phyloP scores from a whole-genome alignment of 2,329 filamentous ascomycete genomes.

The Curvularia eragrostidis region DNA sequence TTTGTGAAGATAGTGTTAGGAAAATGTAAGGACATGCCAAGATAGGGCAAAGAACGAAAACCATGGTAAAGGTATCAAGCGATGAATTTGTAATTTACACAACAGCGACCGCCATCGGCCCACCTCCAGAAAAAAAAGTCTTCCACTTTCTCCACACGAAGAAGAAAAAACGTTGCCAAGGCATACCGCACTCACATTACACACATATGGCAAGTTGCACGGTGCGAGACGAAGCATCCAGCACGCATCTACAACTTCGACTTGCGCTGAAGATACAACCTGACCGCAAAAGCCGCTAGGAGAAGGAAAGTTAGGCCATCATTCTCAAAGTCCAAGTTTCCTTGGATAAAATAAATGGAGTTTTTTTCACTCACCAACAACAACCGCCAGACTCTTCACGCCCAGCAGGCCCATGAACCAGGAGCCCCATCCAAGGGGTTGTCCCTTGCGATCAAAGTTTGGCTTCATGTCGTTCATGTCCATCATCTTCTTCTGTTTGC shows the following conservation, averaged over 20 bases:
- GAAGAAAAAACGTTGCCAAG: not conserved
- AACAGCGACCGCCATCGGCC: too few relatives aligned
- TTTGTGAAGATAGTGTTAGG: too few relatives aligned
- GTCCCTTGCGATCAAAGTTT: constrained; percentile 66
- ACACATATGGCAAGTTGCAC: not conserved
- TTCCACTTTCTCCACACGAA: not conserved
- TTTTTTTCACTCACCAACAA: constrained; percentile 41
- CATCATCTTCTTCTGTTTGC: constrained; percentile 61
- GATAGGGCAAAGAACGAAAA: not conserved
- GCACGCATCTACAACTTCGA: constrained; percentile 6
- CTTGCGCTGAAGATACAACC: constrained; percentile 13
- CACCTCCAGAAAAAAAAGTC: not conserved
- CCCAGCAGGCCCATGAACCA: constrained; percentile 45
- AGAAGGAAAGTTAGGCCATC: constrained; percentile 5
- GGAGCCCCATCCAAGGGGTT: constrained; percentile 38
- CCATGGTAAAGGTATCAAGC: not conserved
- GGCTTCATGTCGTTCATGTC: constrained; percentile 61
- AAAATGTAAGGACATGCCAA: not conserved
- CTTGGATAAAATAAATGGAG: not conserved
- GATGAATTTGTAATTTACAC: not conserved
- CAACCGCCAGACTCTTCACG: constrained; percentile 39
- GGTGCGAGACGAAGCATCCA: not conserved
- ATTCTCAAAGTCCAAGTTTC: not conserved
- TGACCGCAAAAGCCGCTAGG: constrained; percentile 13
- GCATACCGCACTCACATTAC: not conserved